Evolutionary conservation across 2,329 filamentous ascomycete genomes (phyloP), one percentile per base, ranked within the genome.

Genomic region (Fusarium decemcellulare): DNA sequence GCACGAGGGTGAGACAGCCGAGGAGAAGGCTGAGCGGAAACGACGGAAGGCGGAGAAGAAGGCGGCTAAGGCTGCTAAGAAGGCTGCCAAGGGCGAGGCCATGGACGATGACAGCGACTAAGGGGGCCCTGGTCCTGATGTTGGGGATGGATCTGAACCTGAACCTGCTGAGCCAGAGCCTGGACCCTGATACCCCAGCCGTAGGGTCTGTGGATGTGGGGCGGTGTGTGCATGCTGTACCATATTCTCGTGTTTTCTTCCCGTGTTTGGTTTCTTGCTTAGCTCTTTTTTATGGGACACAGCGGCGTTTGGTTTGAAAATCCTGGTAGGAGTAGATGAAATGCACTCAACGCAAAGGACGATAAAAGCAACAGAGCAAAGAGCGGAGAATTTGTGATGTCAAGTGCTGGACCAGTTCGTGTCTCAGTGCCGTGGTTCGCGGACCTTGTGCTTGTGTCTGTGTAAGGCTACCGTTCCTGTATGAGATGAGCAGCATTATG

Each of bases 1-100:
- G 87, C 91, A 93, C 79, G 91, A 93, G 37, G 91, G 92, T 76
- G 91, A 94, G 83, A 91, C 90, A 15, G 82, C 90, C 29, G 91
- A 93, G 77, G 90, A 91, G 80, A 89, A 88, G 81, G 87, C 86
- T 6, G 86, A 88, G 81, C 84, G 86, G 70, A 88, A 88, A 82
- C 83, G 85, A 73, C 82, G 85, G 77, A 88, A 88, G 82, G 86
- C 86, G 2, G 86, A 88, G 79, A 88, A 88, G 82, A 88, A 88
- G 80, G 85, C 86, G 2, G 84, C 84, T 72, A 87, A 87, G 80
- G 82, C 84, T 44, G 84, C 85, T 58, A 87, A 87, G 82, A 89
- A 87, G 76, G 83, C 83, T 42, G 80, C 81, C 67, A 81, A 86
- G 75, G 86, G 82, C 65, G 81, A 83, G 74, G 84, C 85, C 74